Evolutionary conservation across 306 rosid species (phyloP).

Genomic region (Rosa multiflora): DNA sequence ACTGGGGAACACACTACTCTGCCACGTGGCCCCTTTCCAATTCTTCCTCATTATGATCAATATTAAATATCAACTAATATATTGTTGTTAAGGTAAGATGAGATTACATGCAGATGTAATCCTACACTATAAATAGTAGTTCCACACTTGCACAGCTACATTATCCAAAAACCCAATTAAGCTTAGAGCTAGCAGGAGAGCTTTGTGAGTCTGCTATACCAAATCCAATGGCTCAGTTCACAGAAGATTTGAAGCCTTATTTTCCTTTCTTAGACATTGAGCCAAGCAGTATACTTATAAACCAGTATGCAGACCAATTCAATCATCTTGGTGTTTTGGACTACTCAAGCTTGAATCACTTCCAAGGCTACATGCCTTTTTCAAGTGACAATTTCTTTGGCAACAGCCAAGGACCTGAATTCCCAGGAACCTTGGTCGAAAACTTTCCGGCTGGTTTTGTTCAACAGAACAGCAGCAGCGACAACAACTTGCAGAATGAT

Average conservation of each 20-base stretch:
- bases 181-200: conserved; percentile 4
- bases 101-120: conserved; percentile 23
- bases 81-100: not conserved
- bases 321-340: conserved; percentile 37
- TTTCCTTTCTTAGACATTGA: conserved; percentile 58
- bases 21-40: conserved; percentile 68
- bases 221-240: conserved; percentile 69
- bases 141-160: conserved; percentile 25
- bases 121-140: conserved; percentile 48
- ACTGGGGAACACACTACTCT: conserved; percentile 44
- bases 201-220: conserved; percentile 16
- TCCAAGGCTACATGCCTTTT: conserved; percentile 54
- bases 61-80: not conserved
- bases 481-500: conserved; percentile 13
- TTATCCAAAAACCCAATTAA: conserved; percentile 40
- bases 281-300: conserved; percentile 44
- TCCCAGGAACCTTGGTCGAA: conserved; percentile 48
- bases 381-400: conserved; percentile 44
- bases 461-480: not conserved
- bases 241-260: conserved; percentile 53
- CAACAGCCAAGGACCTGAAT: conserved; percentile 43
- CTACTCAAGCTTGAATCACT: conserved; percentile 40
- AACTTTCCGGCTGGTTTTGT: conserved; percentile 34
- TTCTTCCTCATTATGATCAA: conserved; percentile 10
- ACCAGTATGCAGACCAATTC: conserved; percentile 44